phyloP scores from a whole-genome alignment of 495 filamentous ascomycete genomes.

The Penicillium flavigenum region DNA sequence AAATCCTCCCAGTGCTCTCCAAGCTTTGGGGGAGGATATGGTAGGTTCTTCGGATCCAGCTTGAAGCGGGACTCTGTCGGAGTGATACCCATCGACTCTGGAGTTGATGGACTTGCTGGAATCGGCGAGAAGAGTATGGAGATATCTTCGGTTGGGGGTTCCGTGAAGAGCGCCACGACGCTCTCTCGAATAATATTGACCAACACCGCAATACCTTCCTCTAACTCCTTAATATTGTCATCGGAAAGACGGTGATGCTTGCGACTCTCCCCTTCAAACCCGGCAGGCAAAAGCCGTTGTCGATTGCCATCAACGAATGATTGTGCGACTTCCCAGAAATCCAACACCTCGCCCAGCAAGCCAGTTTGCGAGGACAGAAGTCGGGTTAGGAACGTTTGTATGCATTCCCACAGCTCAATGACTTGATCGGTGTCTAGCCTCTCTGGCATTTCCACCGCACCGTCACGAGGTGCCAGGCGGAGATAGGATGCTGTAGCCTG shows the following conservation, averaged over 20 bases:
- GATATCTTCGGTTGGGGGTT: conserved; percentile 86
- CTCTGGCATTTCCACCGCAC: conserved; percentile 51
- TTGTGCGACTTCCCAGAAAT: conserved; percentile 91
- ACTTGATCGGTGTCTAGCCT: conserved; percentile 71
- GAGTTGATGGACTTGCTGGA: conserved; percentile 67
- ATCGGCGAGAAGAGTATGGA: conserved; percentile 79
- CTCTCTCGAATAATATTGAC: conserved; percentile 77
- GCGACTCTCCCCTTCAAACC: conserved; percentile 79
- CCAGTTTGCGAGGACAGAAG: conserved; percentile 72
- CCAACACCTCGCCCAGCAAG: conserved; percentile 81
- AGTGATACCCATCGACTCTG: conserved; percentile 50
- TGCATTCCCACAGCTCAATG: conserved; percentile 86
- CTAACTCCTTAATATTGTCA: conserved; percentile 67
- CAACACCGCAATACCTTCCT: conserved; percentile 75
- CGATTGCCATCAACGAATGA: conserved; percentile 86
- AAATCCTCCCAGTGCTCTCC: conserved; percentile 90
- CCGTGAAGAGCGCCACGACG: conserved; percentile 78
- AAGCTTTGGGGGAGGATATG: conserved; percentile 69
- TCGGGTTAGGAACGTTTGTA: conserved; percentile 64
- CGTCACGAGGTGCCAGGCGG: conserved; percentile 63
- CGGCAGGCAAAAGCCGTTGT: conserved; percentile 75
- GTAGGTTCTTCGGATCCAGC: conserved; percentile 71
- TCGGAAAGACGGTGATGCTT: conserved; percentile 79
- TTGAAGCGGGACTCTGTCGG: conserved; percentile 70
- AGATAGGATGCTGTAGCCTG: conserved; percentile 71